A percentile compares a stretch with the other conserved stretches of the same genome.
phyloP scores from a whole-genome alignment of 1,139 yeast genomes.

The Taphrina communis region DNA sequence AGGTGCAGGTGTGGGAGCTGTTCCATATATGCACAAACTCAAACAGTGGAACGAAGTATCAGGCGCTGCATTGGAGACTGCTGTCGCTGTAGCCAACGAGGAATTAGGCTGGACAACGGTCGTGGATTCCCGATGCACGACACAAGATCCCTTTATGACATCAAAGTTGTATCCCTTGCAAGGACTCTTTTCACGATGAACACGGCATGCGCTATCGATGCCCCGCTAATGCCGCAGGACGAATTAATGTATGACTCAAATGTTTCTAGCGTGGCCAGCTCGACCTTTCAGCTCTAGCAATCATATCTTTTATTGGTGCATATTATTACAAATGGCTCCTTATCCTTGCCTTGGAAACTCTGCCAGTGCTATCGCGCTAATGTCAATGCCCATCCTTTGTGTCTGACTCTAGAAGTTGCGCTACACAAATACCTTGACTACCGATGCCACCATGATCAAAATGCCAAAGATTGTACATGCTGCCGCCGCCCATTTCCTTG shows the following conservation, averaged over 20 bases:
- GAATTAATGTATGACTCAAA: conserved; percentile 1
- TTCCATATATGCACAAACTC: conserved; percentile 64
- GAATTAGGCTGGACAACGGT: conserved; percentile 32
- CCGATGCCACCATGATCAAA: conserved; percentile 74
- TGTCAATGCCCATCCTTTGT: background rate
- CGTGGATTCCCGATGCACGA: conserved; percentile 7
- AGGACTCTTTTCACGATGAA: conserved; percentile 17
- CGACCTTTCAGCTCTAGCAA: conserved; percentile 4
- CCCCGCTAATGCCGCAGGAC: background rate
- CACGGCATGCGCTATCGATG: background rate
- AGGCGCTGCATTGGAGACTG: conserved; percentile 51
- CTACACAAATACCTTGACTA: conserved; percentile 52
- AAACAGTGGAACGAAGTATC: conserved; percentile 65
- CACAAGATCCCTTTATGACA: background rate
- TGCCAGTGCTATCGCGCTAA: background rate
- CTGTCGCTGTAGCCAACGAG: conserved; percentile 44
- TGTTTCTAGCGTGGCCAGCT: conserved; percentile 6
- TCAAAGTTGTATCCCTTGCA: conserved; percentile 13
- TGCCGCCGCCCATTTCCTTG: conserved; percentile 62
- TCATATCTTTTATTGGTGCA: background rate
- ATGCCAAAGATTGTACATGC: conserved; percentile 74
- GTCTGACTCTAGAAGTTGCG: no score
- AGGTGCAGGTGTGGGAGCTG: conserved; percentile 56
- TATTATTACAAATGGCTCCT: background rate
- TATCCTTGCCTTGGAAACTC: background rate